phyloP scores from a whole-genome alignment of 2,329 filamentous ascomycete species.

The Fusarium sp. region DNA sequence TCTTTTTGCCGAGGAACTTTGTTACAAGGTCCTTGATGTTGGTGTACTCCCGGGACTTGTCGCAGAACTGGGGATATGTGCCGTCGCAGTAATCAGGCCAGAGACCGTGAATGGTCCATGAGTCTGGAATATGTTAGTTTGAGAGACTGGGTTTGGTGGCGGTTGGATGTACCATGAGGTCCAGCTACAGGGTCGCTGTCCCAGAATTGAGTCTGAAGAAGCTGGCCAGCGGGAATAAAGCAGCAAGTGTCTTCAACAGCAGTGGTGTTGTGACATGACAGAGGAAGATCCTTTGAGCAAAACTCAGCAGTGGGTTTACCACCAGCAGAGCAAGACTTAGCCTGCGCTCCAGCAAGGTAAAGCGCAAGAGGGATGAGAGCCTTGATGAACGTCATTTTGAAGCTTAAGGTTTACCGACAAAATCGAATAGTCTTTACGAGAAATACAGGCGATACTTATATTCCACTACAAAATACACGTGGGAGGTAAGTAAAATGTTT shows the following conservation, averaged over 20 bases:
- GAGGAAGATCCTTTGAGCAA: slow-evolving; percentile 36
- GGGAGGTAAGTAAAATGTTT: not conserved
- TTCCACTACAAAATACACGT: not conserved
- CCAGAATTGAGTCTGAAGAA: slow-evolving; percentile 84
- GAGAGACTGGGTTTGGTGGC: rapidly evolving
- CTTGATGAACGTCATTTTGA: slow-evolving; percentile 22
- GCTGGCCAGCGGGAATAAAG: slow-evolving; percentile 76
- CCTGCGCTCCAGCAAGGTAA: slow-evolving; percentile 7
- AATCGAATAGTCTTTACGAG: not conserved
- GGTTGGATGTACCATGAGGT: slow-evolving; percentile 53
- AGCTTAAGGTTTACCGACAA: not conserved
- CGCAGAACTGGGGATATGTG: slow-evolving; percentile 75
- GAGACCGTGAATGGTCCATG: slow-evolving; percentile 81
- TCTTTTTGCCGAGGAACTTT: slow-evolving; percentile 61
- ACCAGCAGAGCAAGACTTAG: slow-evolving; percentile 6
- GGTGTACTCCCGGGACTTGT: slow-evolving; percentile 68
- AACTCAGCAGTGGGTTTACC: slow-evolving; percentile 5
- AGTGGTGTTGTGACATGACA: slow-evolving; percentile 70
- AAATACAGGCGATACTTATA: slow-evolving; percentile 14
- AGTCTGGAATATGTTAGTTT: slow-evolving; percentile 56
- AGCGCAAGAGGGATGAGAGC: slow-evolving; percentile 26
- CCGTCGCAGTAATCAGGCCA: slow-evolving; percentile 77
- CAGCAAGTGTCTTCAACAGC: slow-evolving; percentile 75
- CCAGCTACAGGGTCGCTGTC: slow-evolving; percentile 74
- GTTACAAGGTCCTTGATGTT: slow-evolving; percentile 74